phyloP scores from a whole-genome alignment of 441 rosid species.

The Daphne laureola region DNA sequence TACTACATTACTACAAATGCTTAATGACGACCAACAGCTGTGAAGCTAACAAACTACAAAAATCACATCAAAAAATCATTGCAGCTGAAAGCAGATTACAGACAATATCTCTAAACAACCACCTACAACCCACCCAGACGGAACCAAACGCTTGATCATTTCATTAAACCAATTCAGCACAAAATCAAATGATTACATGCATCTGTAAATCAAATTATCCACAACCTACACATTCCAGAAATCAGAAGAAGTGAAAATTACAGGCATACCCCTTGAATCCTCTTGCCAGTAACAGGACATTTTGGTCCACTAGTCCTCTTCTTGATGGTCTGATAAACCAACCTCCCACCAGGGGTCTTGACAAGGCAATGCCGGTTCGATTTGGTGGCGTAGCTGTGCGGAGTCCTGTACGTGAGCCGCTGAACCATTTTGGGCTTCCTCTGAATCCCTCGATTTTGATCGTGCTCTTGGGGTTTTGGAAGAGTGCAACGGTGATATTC shows the following conservation, averaged over 20 bases:
- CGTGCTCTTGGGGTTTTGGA: constrained; percentile 20
- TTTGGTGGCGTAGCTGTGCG: constrained; percentile 62
- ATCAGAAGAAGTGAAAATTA: not conserved
- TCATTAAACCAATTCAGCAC: not conserved
- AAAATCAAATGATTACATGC: not conserved
- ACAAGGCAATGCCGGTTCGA: constrained; percentile 57
- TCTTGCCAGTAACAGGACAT: constrained; percentile 20
- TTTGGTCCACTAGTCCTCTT: constrained; percentile 23
- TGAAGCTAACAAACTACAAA: too few relatives aligned
- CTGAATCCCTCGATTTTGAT: not conserved
- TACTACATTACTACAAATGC: too few relatives aligned
- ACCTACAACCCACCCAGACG: too few relatives aligned
- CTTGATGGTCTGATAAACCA: constrained; percentile 18
- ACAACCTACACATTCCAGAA: not conserved
- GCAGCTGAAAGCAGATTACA: too few relatives aligned
- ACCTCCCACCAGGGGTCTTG: constrained; percentile 41
- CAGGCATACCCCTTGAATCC: constrained; percentile 17
- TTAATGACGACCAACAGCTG: too few relatives aligned
- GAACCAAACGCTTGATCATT: too few relatives aligned
- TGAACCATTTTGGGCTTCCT: constrained; percentile 34
- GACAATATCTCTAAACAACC: too few relatives aligned
- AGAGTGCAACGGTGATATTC: too few relatives aligned
- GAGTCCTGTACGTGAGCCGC: constrained; percentile 47
- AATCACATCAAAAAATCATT: too few relatives aligned
- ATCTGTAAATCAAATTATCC: not conserved